phyloP scores from a whole-genome alignment of 1,139 yeast genomes.

The Lodderomyces pseudojiufengensis region DNA sequence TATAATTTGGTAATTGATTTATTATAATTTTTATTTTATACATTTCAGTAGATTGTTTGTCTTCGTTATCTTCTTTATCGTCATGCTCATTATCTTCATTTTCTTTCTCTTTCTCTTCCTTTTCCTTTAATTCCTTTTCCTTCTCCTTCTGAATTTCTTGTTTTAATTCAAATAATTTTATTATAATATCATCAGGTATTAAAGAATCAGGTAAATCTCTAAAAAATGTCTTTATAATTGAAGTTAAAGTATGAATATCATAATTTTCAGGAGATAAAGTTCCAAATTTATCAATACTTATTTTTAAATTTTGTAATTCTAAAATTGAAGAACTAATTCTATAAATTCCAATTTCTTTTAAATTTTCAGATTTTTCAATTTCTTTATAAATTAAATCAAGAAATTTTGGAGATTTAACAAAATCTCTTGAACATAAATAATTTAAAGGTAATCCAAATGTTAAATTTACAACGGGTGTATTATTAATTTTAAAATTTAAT shows the following conservation, averaged over 20 bases:
- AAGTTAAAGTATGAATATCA: constrained; percentile 87
- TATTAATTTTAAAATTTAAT: constrained; percentile 27
- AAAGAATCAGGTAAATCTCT: constrained; percentile 90
- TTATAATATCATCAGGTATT: constrained; percentile 52
- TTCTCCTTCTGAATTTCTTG: constrained; percentile 32
- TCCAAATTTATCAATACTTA: constrained; percentile 70
- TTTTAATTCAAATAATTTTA: constrained; percentile 41
- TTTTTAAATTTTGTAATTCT: constrained; percentile 66
- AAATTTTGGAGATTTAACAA: constrained; percentile 58
- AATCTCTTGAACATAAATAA: constrained; percentile 71
- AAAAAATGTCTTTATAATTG: constrained; percentile 79
- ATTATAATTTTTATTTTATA: constrained; percentile 3
- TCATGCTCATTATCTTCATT: background rate
- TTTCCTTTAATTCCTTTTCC: constrained; percentile 17
- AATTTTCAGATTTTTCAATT: constrained; percentile 50
- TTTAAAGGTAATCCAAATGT: constrained; percentile 90
- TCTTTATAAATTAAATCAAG: constrained; percentile 64
- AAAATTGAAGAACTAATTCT: constrained; percentile 88
- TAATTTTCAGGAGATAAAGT: constrained; percentile 58
- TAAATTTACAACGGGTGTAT: constrained; percentile 20
- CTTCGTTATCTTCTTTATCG: constrained; percentile 6
- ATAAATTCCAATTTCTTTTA: constrained; percentile 88
- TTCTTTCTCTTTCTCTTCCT: constrained; percentile 6
- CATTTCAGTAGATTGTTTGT: background rate
- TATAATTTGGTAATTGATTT: constrained; percentile 47